Evolutionary conservation across 2,329 filamentous ascomycete species (phyloP).

Genomic region (Neophaeococcomyces mojaviensis): DNA sequence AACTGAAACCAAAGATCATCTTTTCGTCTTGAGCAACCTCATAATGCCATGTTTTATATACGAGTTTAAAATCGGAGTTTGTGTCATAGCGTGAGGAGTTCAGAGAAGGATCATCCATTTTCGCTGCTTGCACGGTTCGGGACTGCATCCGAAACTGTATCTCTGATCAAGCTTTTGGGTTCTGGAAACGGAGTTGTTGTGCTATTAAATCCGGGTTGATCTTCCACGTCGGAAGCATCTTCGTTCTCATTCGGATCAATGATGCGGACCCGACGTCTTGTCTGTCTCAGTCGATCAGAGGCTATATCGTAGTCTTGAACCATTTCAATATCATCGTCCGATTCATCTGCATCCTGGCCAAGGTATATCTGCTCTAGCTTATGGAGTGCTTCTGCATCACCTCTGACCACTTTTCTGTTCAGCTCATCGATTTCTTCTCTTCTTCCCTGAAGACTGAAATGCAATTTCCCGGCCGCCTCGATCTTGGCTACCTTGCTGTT

Average conservation of each 20-base stretch:
- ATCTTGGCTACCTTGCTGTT: conserved; percentile 30
- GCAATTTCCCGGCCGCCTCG: conserved; percentile 31
- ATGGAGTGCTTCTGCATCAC: conserved; percentile 30
- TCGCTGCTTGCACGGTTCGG: conserved; percentile 2
- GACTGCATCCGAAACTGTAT: background rate
- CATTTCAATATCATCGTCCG: conserved; percentile 3
- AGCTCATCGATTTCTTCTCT: conserved; percentile 28
- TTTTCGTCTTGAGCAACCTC: background rate
- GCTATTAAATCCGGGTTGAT: background rate
- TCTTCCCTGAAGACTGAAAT: conserved; percentile 8
- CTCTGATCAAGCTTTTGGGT: background rate
- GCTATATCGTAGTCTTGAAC: background rate
- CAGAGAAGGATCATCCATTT: conserved; percentile 2
- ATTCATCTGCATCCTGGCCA: conserved; percentile 18
- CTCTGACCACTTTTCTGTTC: conserved; percentile 30
- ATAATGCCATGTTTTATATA: background rate
- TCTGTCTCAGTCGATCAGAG: background rate
- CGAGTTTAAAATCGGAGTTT: conserved; percentile 3
- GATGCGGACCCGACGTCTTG: background rate
- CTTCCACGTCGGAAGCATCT: background rate
- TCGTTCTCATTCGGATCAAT: background rate
- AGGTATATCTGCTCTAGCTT: conserved; percentile 32
- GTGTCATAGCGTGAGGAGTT: conserved; percentile 4
- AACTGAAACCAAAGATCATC: background rate
- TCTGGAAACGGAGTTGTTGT: background rate